Percentiles rank a stretch among this genome's conserved stretches.
Evolutionary conservation across 441 rosid genomes (phyloP).

Genomic region (Pelargonium myrrhifolium): DNA sequence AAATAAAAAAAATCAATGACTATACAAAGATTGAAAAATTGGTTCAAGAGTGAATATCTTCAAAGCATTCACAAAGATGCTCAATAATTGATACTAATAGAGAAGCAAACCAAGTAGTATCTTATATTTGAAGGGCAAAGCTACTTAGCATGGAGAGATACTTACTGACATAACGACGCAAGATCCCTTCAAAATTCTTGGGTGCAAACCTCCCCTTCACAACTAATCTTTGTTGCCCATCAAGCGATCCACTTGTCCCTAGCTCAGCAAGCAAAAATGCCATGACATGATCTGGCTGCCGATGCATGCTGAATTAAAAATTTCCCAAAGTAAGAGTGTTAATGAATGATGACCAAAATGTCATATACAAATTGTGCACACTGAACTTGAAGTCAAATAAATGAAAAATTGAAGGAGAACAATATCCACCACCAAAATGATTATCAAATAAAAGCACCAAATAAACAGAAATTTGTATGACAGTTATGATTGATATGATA

Average conservation of each 20-base stretch:
- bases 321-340: background rate
- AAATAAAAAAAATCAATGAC: background rate
- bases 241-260: constrained; percentile 61
- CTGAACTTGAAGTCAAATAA: too few species aligned
- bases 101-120: background rate
- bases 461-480: too few species aligned
- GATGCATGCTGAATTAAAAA: constrained; percentile 58
- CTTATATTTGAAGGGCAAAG: background rate
- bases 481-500: too few species aligned
- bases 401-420: too few species aligned
- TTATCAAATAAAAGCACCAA: too few species aligned
- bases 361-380: too few species aligned
- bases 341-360: too few species aligned
- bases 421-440: too few species aligned
- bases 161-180: constrained; percentile 61
- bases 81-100: background rate
- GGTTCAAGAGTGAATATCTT: background rate
- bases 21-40: background rate
- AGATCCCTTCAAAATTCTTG: constrained; percentile 58
- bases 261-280: constrained; percentile 54
- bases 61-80: too few species aligned
- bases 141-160: background rate
- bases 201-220: constrained; percentile 71
- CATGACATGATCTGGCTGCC: constrained; percentile 70
- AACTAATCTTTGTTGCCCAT: constrained; percentile 64